Evolutionary conservation across 805 yeast genomes (phyloP).

Genomic region (Metschnikowia orientalis): DNA sequence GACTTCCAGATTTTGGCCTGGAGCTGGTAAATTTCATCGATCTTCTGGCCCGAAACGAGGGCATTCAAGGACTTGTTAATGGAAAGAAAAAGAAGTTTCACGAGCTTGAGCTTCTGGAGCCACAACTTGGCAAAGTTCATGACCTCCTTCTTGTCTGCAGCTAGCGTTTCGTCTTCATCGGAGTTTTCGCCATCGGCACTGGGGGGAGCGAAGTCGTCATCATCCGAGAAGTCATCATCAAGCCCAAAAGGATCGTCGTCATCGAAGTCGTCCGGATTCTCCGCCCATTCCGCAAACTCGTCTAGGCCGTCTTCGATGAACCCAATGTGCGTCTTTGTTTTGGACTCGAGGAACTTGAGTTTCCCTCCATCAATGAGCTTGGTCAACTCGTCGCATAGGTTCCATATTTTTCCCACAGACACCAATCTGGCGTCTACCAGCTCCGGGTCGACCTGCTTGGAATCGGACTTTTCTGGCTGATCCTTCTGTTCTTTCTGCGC

Average conservation of each 20-base stretch:
- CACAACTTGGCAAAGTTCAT: constrained; percentile 43
- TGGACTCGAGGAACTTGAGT: constrained; percentile 46
- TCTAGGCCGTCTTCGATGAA: constrained; percentile 59
- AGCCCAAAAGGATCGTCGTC: constrained; percentile 53
- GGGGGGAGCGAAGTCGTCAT: constrained; percentile 18
- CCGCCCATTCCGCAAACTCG: constrained; percentile 68
- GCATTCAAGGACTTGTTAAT: constrained; percentile 55
- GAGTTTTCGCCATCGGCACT: constrained; percentile 6
- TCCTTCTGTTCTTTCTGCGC: constrained; percentile 20
- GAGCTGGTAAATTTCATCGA: constrained; percentile 45
- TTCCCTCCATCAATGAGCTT: constrained; percentile 46
- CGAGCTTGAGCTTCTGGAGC: constrained; percentile 50
- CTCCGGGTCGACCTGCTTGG: constrained; percentile 22
- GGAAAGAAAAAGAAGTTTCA: constrained; percentile 56
- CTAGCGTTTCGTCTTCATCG: constrained; percentile 4
- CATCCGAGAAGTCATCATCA: constrained; percentile 27
- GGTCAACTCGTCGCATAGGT: constrained; percentile 50
- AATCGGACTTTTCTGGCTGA: background rate
- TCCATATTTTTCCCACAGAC: constrained; percentile 68
- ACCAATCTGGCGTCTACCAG: constrained; percentile 44
- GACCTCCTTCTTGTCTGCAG: constrained; percentile 23
- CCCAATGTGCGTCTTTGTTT: constrained; percentile 40
- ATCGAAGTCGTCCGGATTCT: constrained; percentile 47
- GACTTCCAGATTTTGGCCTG: constrained; percentile 41
- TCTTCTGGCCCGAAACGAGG: constrained; percentile 35